Evolutionary conservation across 1,284 basidiomycete species (phyloP).

Genomic region (Malassezia sp.): DNA sequence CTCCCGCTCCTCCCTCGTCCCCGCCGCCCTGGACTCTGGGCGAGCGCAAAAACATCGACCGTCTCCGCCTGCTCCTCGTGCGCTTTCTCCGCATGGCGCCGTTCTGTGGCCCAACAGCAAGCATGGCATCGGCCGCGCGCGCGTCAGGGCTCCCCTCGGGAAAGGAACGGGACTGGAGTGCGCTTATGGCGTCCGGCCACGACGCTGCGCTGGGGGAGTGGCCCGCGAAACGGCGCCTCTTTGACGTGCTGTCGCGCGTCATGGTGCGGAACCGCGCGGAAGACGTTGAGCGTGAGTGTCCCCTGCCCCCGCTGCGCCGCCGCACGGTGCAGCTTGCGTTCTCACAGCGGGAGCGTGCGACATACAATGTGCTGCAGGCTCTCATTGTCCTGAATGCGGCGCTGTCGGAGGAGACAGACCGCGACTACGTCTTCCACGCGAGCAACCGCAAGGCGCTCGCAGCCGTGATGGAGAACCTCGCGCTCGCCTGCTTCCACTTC

Average conservation of each 20-base stretch:
- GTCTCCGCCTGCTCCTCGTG: conserved; percentile 13
- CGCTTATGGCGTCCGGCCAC: neutral
- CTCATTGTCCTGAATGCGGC: conserved; percentile 17
- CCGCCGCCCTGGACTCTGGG: conserved; percentile 14
- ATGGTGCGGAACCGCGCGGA: conserved; percentile 21
- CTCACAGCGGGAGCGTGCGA: conserved; percentile 11
- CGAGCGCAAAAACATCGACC: conserved; percentile 19
- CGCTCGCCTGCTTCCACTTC: conserved; percentile 23
- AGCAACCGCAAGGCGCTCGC: conserved; percentile 14
- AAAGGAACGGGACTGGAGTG: conserved; percentile 18
- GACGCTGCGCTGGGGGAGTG: neutral
- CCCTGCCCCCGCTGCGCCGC: conserved; percentile 16
- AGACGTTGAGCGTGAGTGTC: conserved; percentile 18
- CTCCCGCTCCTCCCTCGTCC: no score
- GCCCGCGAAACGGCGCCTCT: conserved; percentile 14
- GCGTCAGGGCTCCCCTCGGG: neutral
- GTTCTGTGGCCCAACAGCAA: neutral
- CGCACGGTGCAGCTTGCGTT: conserved; percentile 2
- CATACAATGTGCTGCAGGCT: conserved; percentile 19
- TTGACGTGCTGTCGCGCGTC: conserved; percentile 11
- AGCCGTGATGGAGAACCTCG: conserved; percentile 17
- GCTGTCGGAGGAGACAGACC: conserved; percentile 13
- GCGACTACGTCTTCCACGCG: conserved; percentile 22
- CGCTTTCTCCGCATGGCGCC: conserved; percentile 15
- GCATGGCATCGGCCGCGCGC: neutral